phyloP scores from a whole-genome alignment of 768 basidiomycete species.

The Pleurotus djamor region DNA sequence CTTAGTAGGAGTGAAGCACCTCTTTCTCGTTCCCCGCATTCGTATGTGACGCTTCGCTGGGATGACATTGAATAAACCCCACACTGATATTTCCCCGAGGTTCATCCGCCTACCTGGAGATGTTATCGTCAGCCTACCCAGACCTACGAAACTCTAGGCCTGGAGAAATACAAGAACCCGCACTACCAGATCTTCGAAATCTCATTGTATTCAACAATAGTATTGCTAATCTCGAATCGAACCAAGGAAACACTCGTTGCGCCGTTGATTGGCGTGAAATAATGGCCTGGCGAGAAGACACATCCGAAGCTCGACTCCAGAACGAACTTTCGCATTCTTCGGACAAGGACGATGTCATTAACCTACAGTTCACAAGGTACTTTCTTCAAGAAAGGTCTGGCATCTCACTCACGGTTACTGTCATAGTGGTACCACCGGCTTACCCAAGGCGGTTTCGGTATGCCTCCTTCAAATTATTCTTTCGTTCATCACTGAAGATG shows the following conservation, averaged over 20 bases:
- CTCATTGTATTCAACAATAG: slow-evolving; percentile 69
- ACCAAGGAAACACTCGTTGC: slow-evolving; percentile 40
- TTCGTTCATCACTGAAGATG: neutral
- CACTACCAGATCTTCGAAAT: slow-evolving; percentile 59
- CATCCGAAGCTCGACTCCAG: slow-evolving; percentile 38
- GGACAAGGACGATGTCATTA: slow-evolving; percentile 69
- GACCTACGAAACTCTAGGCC: slow-evolving; percentile 46
- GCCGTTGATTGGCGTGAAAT: slow-evolving; percentile 72
- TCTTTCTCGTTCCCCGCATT: slow-evolving; percentile 71
- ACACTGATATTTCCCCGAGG: neutral
- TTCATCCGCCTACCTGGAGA: slow-evolving; percentile 58
- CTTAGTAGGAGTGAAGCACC: slow-evolving; percentile 62
- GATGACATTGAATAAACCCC: neutral
- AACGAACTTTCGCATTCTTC: slow-evolving; percentile 37
- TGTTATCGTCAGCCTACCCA: slow-evolving; percentile 57
- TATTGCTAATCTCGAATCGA: slow-evolving; percentile 31
- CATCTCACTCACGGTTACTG: neutral
- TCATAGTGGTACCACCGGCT: slow-evolving; percentile 73
- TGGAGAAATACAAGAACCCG: slow-evolving; percentile 55
- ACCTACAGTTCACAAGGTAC: slow-evolving; percentile 84
- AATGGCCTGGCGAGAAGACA: slow-evolving; percentile 64
- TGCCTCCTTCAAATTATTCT: slow-evolving; percentile 13
- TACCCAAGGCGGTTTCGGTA: slow-evolving; percentile 83
- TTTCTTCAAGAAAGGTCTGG: neutral
- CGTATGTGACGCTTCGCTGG: slow-evolving; percentile 22